Conservation (phyloP, 2,329 filamentous ascomycete species). For the Thielaviopsis cerberus region DNA sequence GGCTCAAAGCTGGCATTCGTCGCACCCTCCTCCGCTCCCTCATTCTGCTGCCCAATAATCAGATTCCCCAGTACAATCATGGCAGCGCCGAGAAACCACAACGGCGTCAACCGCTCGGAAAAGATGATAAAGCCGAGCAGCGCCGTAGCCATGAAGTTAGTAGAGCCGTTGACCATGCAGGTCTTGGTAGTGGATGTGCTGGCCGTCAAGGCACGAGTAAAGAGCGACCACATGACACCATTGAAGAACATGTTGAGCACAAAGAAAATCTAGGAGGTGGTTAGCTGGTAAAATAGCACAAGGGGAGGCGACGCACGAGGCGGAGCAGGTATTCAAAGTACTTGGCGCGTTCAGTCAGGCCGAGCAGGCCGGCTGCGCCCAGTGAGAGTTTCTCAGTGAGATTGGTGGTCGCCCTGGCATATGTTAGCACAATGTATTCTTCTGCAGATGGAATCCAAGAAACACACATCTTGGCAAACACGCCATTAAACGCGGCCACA, state of each 20-base stretch:
- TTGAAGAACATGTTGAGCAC: constrained; percentile 57
- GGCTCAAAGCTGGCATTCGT: not conserved
- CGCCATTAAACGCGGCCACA: constrained; percentile 64
- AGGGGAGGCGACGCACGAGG: constrained; percentile 23
- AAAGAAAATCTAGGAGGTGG: constrained; percentile 45
- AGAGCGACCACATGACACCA: constrained; percentile 68
- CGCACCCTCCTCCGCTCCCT: constrained; percentile 18
- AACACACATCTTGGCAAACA: constrained; percentile 64
- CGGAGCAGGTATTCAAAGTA: constrained; percentile 31
- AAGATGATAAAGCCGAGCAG: constrained; percentile 53
- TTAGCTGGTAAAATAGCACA: not conserved
- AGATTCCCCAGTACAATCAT: constrained; percentile 60
- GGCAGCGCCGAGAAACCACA: constrained; percentile 61
- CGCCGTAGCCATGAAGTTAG: constrained; percentile 66
- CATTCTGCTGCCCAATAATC: constrained; percentile 54
- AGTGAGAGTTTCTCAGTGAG: constrained; percentile 31
- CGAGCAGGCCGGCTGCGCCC: constrained; percentile 25
- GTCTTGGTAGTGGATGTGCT: constrained; percentile 63
- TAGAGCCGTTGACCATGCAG: constrained; percentile 63
- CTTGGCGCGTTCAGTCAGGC: constrained; percentile 23
- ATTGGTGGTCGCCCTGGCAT: constrained; percentile 33
- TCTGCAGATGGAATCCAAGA: not conserved
- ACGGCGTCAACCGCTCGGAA: constrained; percentile 46
- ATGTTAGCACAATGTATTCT: not conserved
- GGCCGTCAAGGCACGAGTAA: constrained; percentile 57